Evolutionary conservation across 257 asterid species (phyloP), one percentile per base, ranked within the genome.

Genomic region (Capsicum baccatum): DNA sequence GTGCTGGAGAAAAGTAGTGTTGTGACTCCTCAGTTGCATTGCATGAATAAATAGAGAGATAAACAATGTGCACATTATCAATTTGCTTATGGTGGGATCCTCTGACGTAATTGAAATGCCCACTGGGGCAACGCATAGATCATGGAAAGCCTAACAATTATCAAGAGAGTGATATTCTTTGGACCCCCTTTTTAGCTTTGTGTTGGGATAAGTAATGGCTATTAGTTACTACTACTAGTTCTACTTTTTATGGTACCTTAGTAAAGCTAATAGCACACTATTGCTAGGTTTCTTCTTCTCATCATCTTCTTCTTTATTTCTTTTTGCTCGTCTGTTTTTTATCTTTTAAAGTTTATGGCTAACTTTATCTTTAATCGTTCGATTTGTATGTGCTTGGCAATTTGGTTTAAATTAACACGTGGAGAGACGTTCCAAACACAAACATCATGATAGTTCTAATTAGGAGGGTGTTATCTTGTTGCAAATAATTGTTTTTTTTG

Each of bases 21-120:
- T 86, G 83, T 82, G 91, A 84, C 88, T 79, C 86, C 81, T 86
- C 86, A 80, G 63, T 68, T 52, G 57, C 85, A 84, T 68, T 59
- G 70, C 87, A 84, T 82, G 87, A 83, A 84, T 60, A 68, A 81
- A 79, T 14, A 66, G 50, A 74, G n/a, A 56, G 19, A 56, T 14
- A n/a, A 13, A 57, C 15, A 56, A 54, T 26, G 64, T 76, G 64
- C 64, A 76, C 81, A 26, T 54, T 76, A 76, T 76, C 81, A 52
- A 54, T 76, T 76, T 8, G 60, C 15, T 52, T 54, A 76, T 26
- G 59, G 64, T 76, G 81, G 81, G 64, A 76, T 76, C 81, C 19
- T 52, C 48, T 54, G 54, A 26, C 81, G 81, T 76, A 76, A 76
- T 76, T 7, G 63, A 54, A 52, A 54, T 54, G 26, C 81, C 59